phyloP scores from a whole-genome alignment of 352 stramenopile species.

The Phytophthora rubi region DNA sequence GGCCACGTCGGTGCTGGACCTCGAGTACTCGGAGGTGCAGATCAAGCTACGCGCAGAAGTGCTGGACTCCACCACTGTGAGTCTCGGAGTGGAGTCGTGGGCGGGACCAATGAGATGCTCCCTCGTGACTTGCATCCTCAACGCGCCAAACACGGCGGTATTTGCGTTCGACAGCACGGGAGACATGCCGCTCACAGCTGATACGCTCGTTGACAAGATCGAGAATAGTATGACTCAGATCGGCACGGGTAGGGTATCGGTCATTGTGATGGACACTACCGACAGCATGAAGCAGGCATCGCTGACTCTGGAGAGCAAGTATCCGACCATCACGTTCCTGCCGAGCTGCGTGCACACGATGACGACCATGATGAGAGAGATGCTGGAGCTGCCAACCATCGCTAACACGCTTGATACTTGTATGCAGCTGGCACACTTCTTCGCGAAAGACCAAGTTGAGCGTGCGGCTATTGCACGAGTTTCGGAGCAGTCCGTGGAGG shows the following conservation, averaged over 20 bases:
- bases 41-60: conserved; percentile 64
- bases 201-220: conserved; percentile 62
- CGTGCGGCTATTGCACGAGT: conserved; percentile 56
- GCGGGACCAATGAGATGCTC: conserved; percentile 44
- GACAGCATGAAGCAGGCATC: conserved; percentile 63
- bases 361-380: conserved; percentile 63
- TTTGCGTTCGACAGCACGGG: conserved; percentile 72
- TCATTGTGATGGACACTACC: conserved; percentile 64
- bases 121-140: conserved; percentile 63
- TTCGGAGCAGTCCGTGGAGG: conserved; percentile 50
- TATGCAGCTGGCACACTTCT: conserved; percentile 50
- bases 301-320: conserved; percentile 57
- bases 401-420: conserved; percentile 47
- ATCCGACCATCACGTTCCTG: conserved; percentile 66
- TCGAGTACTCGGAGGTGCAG: conserved; percentile 70
- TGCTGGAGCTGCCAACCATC: conserved; percentile 54
- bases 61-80: conserved; percentile 53
- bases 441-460: conserved; percentile 53
- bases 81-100: conserved; percentile 66
- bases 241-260: conserved; percentile 57
- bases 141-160: conserved; percentile 52
- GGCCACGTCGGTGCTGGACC: conserved; percentile 56
- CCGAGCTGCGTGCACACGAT: conserved; percentile 69
- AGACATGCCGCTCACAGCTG: conserved; percentile 46
- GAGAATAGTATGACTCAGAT: conserved; percentile 69